Conservation (phyloP, 768 basidiomycete genomes). For the Tubosaeta brunneosetosa region DNA sequence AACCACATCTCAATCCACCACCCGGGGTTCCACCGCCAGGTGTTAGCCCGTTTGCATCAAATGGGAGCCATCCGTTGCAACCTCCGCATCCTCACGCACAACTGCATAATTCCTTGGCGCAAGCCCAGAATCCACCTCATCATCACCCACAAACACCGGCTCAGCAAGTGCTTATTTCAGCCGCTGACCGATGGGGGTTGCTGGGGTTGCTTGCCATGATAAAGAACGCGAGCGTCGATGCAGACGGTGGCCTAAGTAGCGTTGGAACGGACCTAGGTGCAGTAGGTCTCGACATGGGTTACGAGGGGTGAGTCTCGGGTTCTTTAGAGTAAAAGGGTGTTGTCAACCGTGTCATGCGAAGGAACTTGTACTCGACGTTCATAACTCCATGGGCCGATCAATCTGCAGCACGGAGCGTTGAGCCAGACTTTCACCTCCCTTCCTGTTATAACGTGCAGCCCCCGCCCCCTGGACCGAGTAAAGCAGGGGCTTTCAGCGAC, state of each 20-base stretch:
- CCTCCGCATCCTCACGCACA: conserved; percentile 33
- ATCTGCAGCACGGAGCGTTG: conserved; percentile 76
- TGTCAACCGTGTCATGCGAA: conserved; percentile 24
- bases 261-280: conserved; percentile 90
- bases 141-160: conserved; percentile 82
- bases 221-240: conserved; percentile 69
- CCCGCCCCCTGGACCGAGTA: conserved; percentile 73
- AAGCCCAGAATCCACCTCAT: conserved; percentile 31
- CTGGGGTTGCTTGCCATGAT: conserved; percentile 82
- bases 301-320: conserved; percentile 61
- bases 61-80: conserved; percentile 34
- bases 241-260: conserved; percentile 75
- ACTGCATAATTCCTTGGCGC: conserved; percentile 27
- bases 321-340: conserved; percentile 14
- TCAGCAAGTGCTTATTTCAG: conserved; percentile 87
- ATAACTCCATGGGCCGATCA: conserved; percentile 97
- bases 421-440: conserved; percentile 90
- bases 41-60: conserved; percentile 32
- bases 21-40: conserved; percentile 42
- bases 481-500: conserved; percentile 84
- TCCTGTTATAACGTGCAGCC: conserved; percentile 91
- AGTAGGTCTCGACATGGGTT: conserved; percentile 87
- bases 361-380: conserved; percentile 87
- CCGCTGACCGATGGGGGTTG: conserved; percentile 94
- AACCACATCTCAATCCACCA: conserved; percentile 46